Conservation (phyloP, 768 basidiomycete genomes). For the Boletus bicolor region DNA sequence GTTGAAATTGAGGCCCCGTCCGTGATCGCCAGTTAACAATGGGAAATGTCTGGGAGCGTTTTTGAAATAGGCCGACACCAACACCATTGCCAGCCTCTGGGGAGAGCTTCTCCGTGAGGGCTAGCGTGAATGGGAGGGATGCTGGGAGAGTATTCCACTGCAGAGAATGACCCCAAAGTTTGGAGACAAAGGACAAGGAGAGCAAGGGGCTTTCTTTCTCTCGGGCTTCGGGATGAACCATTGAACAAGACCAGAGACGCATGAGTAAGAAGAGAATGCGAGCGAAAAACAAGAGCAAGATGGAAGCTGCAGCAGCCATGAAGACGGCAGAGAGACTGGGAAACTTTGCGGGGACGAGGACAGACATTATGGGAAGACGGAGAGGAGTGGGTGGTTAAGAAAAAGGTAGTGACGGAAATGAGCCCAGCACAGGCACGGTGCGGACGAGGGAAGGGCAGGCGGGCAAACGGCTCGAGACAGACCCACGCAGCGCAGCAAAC, state of each 20-base stretch:
- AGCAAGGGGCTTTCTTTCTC: slow-evolving; percentile 15
- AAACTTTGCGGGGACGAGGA: slow-evolving; percentile 31
- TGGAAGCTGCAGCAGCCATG: slow-evolving; percentile 30
- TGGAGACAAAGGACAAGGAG: background rate
- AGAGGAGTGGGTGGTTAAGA: slow-evolving; percentile 19
- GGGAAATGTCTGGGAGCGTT: slow-evolving; percentile 14
- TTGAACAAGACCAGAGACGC: slow-evolving; percentile 28
- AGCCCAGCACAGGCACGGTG: slow-evolving; percentile 16
- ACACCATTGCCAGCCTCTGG: slow-evolving; percentile 7
- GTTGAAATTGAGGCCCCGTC: slow-evolving; percentile 27
- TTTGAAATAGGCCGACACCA: slow-evolving; percentile 5
- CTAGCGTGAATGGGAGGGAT: slow-evolving; percentile 27
- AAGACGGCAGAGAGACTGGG: slow-evolving; percentile 30
- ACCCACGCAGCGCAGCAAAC: slow-evolving; percentile 20
- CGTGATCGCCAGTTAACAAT: slow-evolving; percentile 24
- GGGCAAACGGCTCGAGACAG: slow-evolving; percentile 8
- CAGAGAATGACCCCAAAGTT: slow-evolving; percentile 20
- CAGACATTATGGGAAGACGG: slow-evolving; percentile 23
- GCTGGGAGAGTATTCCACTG: slow-evolving; percentile 28
- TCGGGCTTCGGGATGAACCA: slow-evolving; percentile 4
- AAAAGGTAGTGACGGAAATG: slow-evolving; percentile 22
- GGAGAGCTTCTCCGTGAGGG: slow-evolving; percentile 21
- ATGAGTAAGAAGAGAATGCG: slow-evolving; percentile 28
- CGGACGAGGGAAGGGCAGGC: slow-evolving; percentile 8
- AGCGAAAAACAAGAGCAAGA: slow-evolving; percentile 29